A percentile compares a stretch with the other conserved stretches of the same genome.
Conservation (phyloP, 2,329 filamentous ascomycete genomes). For the Hymenoscyphus occultus region DNA sequence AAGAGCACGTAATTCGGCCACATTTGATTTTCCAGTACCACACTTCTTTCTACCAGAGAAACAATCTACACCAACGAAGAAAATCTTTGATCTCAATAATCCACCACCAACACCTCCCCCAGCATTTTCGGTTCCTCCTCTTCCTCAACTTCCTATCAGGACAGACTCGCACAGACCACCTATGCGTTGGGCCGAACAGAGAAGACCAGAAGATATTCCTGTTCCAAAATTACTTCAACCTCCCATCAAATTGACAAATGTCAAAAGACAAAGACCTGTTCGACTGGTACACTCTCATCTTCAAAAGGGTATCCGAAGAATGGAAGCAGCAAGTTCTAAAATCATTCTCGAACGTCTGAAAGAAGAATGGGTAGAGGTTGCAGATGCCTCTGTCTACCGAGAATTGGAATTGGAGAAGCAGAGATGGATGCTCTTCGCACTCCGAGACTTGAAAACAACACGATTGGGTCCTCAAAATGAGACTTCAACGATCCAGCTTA, state of each 20-base stretch:
- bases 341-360: constrained; percentile 54
- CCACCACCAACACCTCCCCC: not conserved
- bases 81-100: not conserved
- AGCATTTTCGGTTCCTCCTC: not conserved
- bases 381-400: constrained; percentile 47
- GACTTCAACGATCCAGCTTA: constrained; percentile 23
- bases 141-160: not conserved
- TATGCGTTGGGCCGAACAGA: constrained; percentile 15
- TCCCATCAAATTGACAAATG: not conserved
- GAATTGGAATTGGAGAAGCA: constrained; percentile 55
- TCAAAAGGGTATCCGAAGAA: constrained; percentile 52
- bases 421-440: constrained; percentile 58
- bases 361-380: constrained; percentile 46
- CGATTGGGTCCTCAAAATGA: constrained; percentile 31
- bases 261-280: not conserved
- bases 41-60: constrained; percentile 10
- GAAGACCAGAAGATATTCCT: not conserved
- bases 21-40: constrained; percentile 29
- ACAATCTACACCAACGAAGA: not conserved
- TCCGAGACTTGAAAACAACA: constrained; percentile 43
- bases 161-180: constrained; percentile 28
- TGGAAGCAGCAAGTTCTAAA: constrained; percentile 51
- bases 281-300: constrained; percentile 38
- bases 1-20: constrained; percentile 16
- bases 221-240: constrained; percentile 9